Conservation (phyloP, 768 basidiomycete genomes). For the Boletus edulis region DNA sequence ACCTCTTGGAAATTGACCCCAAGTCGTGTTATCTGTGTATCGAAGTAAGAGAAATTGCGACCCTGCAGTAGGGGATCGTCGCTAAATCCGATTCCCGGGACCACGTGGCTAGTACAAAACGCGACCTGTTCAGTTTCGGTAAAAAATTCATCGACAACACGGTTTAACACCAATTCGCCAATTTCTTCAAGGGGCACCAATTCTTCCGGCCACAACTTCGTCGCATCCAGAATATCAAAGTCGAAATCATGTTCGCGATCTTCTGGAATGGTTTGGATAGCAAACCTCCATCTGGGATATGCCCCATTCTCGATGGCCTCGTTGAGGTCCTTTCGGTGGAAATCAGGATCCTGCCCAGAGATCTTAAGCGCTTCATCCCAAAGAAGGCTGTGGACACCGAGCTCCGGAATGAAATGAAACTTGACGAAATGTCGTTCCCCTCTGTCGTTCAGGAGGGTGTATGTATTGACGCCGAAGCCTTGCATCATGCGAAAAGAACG, state of each 20-base stretch:
- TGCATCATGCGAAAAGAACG: conserved; percentile 89
- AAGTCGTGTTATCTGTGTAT: conserved; percentile 79
- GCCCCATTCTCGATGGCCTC: conserved; percentile 77
- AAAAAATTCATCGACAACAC: conserved; percentile 73
- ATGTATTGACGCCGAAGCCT: conserved; percentile 87
- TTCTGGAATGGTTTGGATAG: conserved; percentile 62
- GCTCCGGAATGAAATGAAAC: conserved; percentile 79
- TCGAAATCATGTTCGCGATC: conserved; percentile 77
- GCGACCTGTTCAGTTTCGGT: conserved; percentile 87
- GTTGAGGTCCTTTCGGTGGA: conserved; percentile 81
- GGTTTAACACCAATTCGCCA: conserved; percentile 69
- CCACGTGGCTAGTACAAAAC: conserved; percentile 67
- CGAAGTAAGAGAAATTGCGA: conserved; percentile 84
- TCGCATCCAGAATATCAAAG: conserved; percentile 85
- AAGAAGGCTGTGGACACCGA: conserved; percentile 78
- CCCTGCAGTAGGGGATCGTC: conserved; percentile 82
- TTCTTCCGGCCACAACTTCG: conserved; percentile 85
- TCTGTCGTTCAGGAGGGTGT: conserved; percentile 62
- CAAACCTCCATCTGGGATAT: conserved; percentile 77
- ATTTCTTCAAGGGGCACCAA: conserved; percentile 73
- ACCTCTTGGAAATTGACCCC: conserved; percentile 80
- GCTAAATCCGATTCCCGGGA: conserved; percentile 68
- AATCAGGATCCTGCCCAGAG: conserved; percentile 83
- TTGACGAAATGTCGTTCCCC: conserved; percentile 82
- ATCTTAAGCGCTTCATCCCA: conserved; percentile 94